These are phyloP conservation scores for Ecytonucleospora hepatopenaei DNA, from an alignment of 371 early-diverging fungal genomes.

Conservation along the genomic window DNA sequence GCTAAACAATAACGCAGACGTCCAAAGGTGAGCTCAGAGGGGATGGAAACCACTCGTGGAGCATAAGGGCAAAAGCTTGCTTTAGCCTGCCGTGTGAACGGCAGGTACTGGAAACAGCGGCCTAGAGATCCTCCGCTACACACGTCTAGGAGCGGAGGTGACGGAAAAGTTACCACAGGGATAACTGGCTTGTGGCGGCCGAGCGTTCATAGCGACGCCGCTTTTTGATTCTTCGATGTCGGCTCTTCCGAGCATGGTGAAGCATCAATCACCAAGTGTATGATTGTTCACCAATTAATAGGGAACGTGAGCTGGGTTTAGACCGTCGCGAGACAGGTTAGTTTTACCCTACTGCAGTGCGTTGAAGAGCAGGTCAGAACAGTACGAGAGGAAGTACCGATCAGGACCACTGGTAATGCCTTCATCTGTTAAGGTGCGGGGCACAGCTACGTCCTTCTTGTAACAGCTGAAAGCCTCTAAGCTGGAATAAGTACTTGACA, in stretches of 20 bases:
- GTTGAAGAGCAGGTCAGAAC: slow-evolving; percentile 59
- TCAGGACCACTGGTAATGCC: slow-evolving; percentile 60
- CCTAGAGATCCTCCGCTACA: slow-evolving; percentile 62
- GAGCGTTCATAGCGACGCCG: slow-evolving; percentile 63
- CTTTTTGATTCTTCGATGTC: slow-evolving; percentile 65
- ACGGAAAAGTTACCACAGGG: slow-evolving; percentile 65
- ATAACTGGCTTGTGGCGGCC: slow-evolving; percentile 64
- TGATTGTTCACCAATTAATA: slow-evolving; percentile 62
- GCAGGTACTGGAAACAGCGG: slow-evolving; percentile 58
- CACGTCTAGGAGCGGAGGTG: slow-evolving; percentile 60
- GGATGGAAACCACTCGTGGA: slow-evolving; percentile 32
- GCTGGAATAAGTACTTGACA: slow-evolving; percentile 57
- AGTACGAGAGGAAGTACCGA: slow-evolving; percentile 62
- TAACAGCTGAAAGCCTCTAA: slow-evolving; percentile 62
- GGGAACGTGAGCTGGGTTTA: slow-evolving; percentile 65
- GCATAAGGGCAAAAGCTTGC: slow-evolving; percentile 60
- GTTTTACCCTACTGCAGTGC: slow-evolving; percentile 62
- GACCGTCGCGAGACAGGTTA: slow-evolving; percentile 65
- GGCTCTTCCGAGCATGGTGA: slow-evolving; percentile 63
- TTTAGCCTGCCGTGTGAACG: slow-evolving; percentile 59
- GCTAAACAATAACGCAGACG: slow-evolving; percentile 39
- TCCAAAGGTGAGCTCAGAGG: slow-evolving; percentile 29
- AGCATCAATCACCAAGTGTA: slow-evolving; percentile 62
- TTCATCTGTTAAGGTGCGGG: slow-evolving; percentile 57
- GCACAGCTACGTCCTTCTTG: slow-evolving; percentile 60